Conservation (phyloP, 805 yeast genomes). For the Hermanozyma aechmeae region DNA sequence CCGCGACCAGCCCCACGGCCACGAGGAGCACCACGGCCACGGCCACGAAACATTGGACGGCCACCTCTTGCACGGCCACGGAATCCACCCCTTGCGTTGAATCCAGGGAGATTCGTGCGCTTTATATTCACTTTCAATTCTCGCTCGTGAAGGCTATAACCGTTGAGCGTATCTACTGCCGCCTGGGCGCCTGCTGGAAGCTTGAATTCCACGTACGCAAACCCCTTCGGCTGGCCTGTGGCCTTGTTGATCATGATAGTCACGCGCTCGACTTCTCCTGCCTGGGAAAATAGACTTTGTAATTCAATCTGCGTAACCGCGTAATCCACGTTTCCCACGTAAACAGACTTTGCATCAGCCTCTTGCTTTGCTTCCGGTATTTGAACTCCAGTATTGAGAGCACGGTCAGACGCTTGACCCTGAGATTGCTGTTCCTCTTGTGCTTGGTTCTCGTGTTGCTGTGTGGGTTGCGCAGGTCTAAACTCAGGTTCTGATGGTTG, state of each 20-base stretch:
- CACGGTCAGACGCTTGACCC: too few species aligned
- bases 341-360: conserved; percentile 68
- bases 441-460: too few species aligned
- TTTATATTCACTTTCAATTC: conserved; percentile 66
- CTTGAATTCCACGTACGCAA: conserved; percentile 79
- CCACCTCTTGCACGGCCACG: conserved; percentile 24
- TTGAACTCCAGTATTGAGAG: too few species aligned
- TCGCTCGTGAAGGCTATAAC: conserved; percentile 57
- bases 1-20: conserved; percentile 8
- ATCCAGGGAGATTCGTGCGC: conserved; percentile 76
- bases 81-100: conserved; percentile 29
- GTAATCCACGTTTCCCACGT: conserved; percentile 81
- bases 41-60: conserved; percentile 4
- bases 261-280: conserved; percentile 71
- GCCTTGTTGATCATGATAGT: conserved; percentile 65
- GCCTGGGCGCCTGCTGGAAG: conserved; percentile 52
- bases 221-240: conserved; percentile 81
- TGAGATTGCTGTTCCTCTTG: too few species aligned
- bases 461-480: too few species aligned
- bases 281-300: conserved; percentile 59
- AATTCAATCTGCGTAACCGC: conserved; percentile 71
- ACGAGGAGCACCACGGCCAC: conserved; percentile 5
- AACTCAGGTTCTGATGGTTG: too few species aligned
- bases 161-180: conserved; percentile 57
- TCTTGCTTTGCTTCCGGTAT: conserved; percentile 29